Conservation (phyloP, 169 alveolate genomes). For the Cryptosporidium tyzzeri region DNA sequence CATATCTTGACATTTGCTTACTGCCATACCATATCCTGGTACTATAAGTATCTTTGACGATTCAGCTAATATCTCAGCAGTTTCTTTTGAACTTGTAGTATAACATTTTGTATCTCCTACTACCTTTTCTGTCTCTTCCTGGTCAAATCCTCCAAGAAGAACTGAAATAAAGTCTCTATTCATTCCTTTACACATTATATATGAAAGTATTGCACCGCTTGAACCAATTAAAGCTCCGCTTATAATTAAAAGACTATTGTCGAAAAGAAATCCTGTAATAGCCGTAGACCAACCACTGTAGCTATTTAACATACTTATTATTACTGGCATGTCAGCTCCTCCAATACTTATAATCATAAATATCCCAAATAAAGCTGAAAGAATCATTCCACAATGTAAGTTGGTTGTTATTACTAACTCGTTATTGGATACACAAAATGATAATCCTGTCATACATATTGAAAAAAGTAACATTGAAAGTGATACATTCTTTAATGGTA, state of each 20-base stretch:
- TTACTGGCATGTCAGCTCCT: constrained; percentile 90
- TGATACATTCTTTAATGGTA: constrained; percentile 33
- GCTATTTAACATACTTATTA: constrained; percentile 87
- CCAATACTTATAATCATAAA: constrained; percentile 87
- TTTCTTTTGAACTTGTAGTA: constrained; percentile 50
- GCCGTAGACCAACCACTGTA: constrained; percentile 90
- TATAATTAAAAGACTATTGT: constrained; percentile 83
- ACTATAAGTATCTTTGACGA: constrained; percentile 81
- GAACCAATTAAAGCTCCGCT: constrained; percentile 85
- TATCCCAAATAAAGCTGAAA: constrained; percentile 85
- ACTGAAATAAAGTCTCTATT: constrained; percentile 83
- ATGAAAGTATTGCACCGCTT: constrained; percentile 84
- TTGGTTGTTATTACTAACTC: constrained; percentile 31
- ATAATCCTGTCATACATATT: constrained; percentile 22
- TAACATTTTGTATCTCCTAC: constrained; percentile 76
- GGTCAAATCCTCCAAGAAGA: constrained; percentile 86
- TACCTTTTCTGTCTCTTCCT: constrained; percentile 60
- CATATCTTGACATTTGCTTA: constrained; percentile 78
- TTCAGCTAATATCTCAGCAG: constrained; percentile 76
- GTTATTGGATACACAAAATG: constrained; percentile 35
- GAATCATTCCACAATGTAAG: constrained; percentile 72
- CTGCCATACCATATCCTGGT: constrained; percentile 86
- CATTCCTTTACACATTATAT: constrained; percentile 86
- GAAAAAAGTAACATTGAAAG: constrained; percentile 2
- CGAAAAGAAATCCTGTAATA: constrained; percentile 85